phyloP scores from a whole-genome alignment of 2,329 filamentous ascomycete genomes.

The Phialocephala sp. region DNA sequence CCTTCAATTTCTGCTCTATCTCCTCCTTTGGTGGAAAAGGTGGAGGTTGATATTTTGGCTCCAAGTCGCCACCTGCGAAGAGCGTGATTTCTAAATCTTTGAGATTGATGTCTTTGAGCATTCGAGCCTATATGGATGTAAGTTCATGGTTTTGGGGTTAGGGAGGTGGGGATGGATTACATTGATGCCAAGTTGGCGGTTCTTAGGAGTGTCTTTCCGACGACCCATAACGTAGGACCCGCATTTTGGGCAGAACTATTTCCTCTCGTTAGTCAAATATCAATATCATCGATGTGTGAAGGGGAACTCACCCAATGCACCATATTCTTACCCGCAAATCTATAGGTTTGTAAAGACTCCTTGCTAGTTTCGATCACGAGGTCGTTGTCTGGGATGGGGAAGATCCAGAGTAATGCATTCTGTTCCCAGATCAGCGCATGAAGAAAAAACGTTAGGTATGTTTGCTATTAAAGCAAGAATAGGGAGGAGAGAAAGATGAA shows the following conservation, averaged over 20 bases:
- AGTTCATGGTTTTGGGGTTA: background rate
- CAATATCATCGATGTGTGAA: slow-evolving; percentile 32
- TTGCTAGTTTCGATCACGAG: slow-evolving; percentile 54
- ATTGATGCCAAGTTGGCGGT: slow-evolving; percentile 47
- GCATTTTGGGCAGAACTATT: slow-evolving; percentile 57
- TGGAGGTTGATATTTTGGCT: slow-evolving; percentile 7
- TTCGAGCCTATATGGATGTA: background rate
- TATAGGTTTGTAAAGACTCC: slow-evolving; percentile 50
- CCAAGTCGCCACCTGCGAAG: background rate
- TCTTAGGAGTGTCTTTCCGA: slow-evolving; percentile 37
- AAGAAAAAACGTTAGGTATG: background rate
- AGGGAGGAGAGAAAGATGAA: background rate
- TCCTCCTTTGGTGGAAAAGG: slow-evolving; percentile 4
- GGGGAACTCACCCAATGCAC: slow-evolving; percentile 47
- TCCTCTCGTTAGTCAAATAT: background rate
- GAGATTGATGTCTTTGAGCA: background rate
- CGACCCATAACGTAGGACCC: slow-evolving; percentile 49
- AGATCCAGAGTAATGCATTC: slow-evolving; percentile 46
- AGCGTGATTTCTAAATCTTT: background rate
- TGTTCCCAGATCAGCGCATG: background rate
- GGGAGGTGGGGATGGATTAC: slow-evolving; percentile 41
- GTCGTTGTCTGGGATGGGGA: slow-evolving; percentile 38
- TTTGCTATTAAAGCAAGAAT: too few relatives aligned
- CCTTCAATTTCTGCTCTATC: slow-evolving; percentile 2
- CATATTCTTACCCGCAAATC: slow-evolving; percentile 47